Conservation (phyloP, 116 monocot species). For the Dioscorea cayenensis region DNA sequence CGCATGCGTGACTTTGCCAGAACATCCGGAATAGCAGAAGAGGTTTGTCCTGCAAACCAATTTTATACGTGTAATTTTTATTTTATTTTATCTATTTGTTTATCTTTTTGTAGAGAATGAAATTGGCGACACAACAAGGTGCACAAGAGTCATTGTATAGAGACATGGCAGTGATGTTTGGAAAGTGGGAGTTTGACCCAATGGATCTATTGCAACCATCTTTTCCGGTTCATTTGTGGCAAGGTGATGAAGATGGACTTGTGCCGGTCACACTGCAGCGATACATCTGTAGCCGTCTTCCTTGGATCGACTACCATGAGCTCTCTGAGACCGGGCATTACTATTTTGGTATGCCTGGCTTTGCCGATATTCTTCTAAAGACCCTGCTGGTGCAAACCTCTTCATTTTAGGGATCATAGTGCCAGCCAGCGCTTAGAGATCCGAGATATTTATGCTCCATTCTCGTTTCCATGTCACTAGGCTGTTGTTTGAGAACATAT, state of each 20-base stretch:
- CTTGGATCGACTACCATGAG: conserved; percentile 64
- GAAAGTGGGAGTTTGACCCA: conserved; percentile 75
- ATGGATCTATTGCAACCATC: conserved; percentile 44
- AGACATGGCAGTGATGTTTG: conserved; percentile 72
- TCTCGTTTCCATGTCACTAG: too few relatives aligned
- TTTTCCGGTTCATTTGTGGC: conserved; percentile 57
- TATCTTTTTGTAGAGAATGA: conserved; percentile 20
- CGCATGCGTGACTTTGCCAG: conserved; percentile 11
- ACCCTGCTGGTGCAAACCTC: conserved; percentile 15
- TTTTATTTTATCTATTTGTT: neutral
- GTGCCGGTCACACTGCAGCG: conserved; percentile 56
- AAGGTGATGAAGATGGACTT: conserved; percentile 61
- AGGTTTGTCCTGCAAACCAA: conserved; percentile 19
- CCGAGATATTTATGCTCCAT: too few relatives aligned
- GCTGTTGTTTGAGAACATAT: too few relatives aligned
- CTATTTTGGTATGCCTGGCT: conserved; percentile 30
- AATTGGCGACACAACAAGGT: conserved; percentile 60
- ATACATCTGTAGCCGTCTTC: conserved; percentile 37
- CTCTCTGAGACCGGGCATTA: conserved; percentile 44
- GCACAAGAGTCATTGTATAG: conserved; percentile 45
- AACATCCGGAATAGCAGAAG: conserved; percentile 16
- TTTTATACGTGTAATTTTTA: too few relatives aligned
- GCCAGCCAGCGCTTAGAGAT: too few relatives aligned
- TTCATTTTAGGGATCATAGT: neutral
- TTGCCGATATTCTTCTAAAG: conserved; percentile 44